phyloP scores from a whole-genome alignment of 495 filamentous ascomycete species.

The Parachaetomium inaequale region DNA sequence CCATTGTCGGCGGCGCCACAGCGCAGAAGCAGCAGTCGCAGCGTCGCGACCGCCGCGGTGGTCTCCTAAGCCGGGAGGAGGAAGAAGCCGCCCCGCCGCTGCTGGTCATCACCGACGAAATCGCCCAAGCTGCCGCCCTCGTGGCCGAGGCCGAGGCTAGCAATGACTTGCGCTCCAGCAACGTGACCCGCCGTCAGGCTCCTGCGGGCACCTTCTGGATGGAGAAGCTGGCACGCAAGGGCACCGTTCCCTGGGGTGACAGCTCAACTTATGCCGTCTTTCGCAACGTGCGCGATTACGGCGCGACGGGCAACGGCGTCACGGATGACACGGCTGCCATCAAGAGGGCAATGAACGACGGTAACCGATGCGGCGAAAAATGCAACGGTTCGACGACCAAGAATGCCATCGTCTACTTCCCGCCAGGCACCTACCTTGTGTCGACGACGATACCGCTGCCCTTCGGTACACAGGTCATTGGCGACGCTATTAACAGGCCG shows the following conservation, averaged over 20 bases:
- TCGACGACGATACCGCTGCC: conserved; percentile 59
- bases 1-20: not conserved
- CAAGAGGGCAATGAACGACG: conserved; percentile 68
- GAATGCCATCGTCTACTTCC: conserved; percentile 71
- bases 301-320: not conserved
- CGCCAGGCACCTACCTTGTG: conserved; percentile 67
- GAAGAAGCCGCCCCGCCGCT: too few relatives aligned
- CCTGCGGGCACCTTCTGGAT: not conserved
- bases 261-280: conserved; percentile 45
- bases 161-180: not conserved
- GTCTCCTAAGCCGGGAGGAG: too few relatives aligned
- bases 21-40: too few relatives aligned
- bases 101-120: not conserved
- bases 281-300: not conserved
- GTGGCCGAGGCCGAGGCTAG: not conserved
- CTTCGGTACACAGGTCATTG: conserved; percentile 72
- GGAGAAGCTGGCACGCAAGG: not conserved
- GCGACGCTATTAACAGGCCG: conserved; percentile 62
- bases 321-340: conserved; percentile 53
- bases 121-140: not conserved
- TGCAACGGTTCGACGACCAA: conserved; percentile 70
- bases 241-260: not conserved
- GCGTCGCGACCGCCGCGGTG: too few relatives aligned
- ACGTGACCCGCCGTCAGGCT: not conserved
- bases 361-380: conserved; percentile 65